phyloP scores from a whole-genome alignment of 768 basidiomycete species.

The Leucocoprinus birnbaumii region DNA sequence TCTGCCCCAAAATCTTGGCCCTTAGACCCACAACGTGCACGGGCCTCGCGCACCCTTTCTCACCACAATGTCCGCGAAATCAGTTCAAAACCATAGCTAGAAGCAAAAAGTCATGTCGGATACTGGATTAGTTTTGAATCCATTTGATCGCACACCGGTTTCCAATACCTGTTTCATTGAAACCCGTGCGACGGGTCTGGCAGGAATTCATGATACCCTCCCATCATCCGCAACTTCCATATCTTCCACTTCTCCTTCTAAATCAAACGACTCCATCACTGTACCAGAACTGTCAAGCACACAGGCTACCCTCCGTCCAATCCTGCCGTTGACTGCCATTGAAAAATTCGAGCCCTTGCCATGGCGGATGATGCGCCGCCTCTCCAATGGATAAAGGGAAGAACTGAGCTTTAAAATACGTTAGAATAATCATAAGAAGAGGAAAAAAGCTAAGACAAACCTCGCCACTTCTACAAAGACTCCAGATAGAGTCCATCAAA shows the following conservation, averaged over 20 bases:
- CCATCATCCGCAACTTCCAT: constrained; percentile 36
- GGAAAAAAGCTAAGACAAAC: constrained; percentile 40
- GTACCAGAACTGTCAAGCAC: constrained; percentile 64
- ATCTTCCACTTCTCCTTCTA: constrained; percentile 68
- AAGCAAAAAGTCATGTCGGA: constrained; percentile 31
- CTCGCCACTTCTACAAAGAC: constrained; percentile 59
- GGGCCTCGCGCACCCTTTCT: constrained; percentile 33
- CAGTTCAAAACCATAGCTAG: constrained; percentile 36
- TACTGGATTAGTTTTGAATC: constrained; percentile 23
- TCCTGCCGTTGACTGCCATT: constrained; percentile 72
- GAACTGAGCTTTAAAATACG: constrained; percentile 45
- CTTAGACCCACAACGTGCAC: constrained; percentile 1
- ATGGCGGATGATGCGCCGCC: constrained; percentile 51
- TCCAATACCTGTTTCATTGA: constrained; percentile 22
- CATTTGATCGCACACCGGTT: constrained; percentile 23
- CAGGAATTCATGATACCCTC: constrained; percentile 20
- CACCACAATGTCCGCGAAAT: constrained; percentile 41
- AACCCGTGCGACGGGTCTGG: constrained; percentile 20
- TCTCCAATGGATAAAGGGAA: constrained; percentile 49
- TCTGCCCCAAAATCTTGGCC: constrained; percentile 9
- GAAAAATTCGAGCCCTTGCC: constrained; percentile 51
- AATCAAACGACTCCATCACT: constrained; percentile 70
- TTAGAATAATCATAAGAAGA: constrained; percentile 21
- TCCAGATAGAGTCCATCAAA: constrained; percentile 56
- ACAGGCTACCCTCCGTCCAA: constrained; percentile 73